Percentiles rank a stretch among this genome's conserved stretches.
Evolutionary conservation across 345 rosid genomes (phyloP).

Genomic region (Microthlaspi erraticum): DNA sequence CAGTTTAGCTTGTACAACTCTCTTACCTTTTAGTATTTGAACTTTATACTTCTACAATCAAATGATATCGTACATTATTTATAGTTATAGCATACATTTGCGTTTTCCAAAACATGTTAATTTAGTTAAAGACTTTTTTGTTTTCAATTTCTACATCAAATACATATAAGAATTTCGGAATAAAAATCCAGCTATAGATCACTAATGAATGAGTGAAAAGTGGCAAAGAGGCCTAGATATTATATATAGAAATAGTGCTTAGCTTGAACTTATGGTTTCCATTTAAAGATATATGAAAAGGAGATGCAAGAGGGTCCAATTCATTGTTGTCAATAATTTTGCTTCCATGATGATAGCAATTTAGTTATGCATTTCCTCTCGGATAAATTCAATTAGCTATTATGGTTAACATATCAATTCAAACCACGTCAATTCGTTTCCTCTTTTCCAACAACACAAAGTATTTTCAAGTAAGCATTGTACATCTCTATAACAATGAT

Average conservation of each 20-base stretch:
- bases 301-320: conserved; percentile 48
- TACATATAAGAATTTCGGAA: conserved; percentile 10
- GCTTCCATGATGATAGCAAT: conserved; percentile 46
- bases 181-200: conserved; percentile 36
- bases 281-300: conserved; percentile 57
- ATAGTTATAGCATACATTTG: background rate
- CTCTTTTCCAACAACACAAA: conserved; percentile 6
- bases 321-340: conserved; percentile 41
- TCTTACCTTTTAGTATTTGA: conserved; percentile 1
- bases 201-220: conserved; percentile 35
- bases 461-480: conserved; percentile 4
- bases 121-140: background rate
- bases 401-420: conserved; percentile 38
- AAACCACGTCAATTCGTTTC: conserved; percentile 27
- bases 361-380: conserved; percentile 39
- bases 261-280: conserved; percentile 57
- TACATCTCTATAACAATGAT: background rate
- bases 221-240: conserved; percentile 37
- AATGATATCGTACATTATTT: background rate
- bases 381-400: background rate
- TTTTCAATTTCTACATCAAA: background rate
- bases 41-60: background rate
- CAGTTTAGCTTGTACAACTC: background rate
- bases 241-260: conserved; percentile 42
- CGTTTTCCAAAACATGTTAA: background rate